Evolutionary conservation across 2,329 filamentous ascomycete species (phyloP), one percentile per base, ranked within the genome.

Genomic region (Monilinia fructigena): DNA sequence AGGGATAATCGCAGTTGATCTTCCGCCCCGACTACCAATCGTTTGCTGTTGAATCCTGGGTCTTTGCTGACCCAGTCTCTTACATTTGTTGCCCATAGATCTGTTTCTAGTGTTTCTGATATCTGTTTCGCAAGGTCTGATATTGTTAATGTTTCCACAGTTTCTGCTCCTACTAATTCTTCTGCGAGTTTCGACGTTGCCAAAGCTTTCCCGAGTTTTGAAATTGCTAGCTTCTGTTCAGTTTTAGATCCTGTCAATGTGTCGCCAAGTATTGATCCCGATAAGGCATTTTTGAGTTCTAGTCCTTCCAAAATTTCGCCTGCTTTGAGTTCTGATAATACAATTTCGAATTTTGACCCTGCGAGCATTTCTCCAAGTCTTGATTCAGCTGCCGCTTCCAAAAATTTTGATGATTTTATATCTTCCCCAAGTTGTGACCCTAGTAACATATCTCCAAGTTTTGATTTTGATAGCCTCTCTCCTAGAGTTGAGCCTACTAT

Each of bases 261-360:
- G 28, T 48, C 20, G 47, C 56, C 56, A 35, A 59, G 56, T 14
- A 35, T n/a, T 11, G 56, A 59, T 3, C 56, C 56, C 31, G 28
- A 35, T 8, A 59, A 35, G 11, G 23, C n/a, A 18, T 59, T 11
- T 7, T 8, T 26, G 18, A 48, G 18, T 23, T 10, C 26, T 10
- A 6, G 4, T 10, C 42, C 26, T 35, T 28, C 56, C 6, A 31
- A 14, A 26, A 26, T 31, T 47, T 59, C 18, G 8, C 4, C 26
- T 20, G 47, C 10, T n/a, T 31, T 45, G 3, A 23, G 31, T n/a
- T 12, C 40, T 58, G 2, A 14, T n/a, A 58, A 23, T 16, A 4
- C n/a, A 10, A 1, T 11, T 31, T 26, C 42, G 14, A 48, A 18
- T 35, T n/a, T 5, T n/a, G 56, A 59, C 18, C 6, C 40, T 45